These are phyloP conservation scores for Schwanniomyces etchellsii DNA, from an alignment of 1,139 yeast species.

Conservation along the genomic window DNA sequence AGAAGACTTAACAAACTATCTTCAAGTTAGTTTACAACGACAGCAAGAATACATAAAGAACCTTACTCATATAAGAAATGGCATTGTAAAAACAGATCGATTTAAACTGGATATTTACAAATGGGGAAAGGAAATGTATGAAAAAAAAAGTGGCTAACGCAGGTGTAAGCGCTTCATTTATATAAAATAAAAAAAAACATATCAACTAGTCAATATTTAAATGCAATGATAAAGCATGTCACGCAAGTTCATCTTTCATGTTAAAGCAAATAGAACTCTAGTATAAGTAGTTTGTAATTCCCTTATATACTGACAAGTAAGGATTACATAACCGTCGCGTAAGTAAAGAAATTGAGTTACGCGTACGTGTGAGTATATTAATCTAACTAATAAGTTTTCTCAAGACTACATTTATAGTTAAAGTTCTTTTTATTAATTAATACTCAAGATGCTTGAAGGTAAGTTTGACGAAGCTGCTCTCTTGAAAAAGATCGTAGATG, in stretches of 20 bases:
- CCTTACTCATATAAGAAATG: slow-evolving; percentile 63
- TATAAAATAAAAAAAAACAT: neutral
- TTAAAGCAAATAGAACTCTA: too few species aligned
- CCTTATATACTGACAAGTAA: too few species aligned
- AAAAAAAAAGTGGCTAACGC: slow-evolving; percentile 43
- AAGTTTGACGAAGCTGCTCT: slow-evolving; percentile 90
- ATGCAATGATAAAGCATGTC: too few species aligned
- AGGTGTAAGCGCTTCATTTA: neutral
- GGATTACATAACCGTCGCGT: too few species aligned
- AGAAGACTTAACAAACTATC: slow-evolving; percentile 38
- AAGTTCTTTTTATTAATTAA: too few species aligned
- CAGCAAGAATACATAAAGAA: slow-evolving; percentile 87
- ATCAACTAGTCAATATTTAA: too few species aligned
- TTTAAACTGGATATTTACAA: slow-evolving; percentile 60
- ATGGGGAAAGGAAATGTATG: slow-evolving; percentile 87
- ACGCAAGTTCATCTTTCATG: too few species aligned
- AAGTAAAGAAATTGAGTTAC: too few species aligned
- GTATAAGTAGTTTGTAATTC: too few species aligned
- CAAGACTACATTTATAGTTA: too few species aligned
- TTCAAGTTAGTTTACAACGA: slow-evolving; percentile 63
- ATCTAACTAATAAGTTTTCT: too few species aligned
- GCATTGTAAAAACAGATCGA: slow-evolving; percentile 72
- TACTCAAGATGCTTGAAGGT: slow-evolving; percentile 98
- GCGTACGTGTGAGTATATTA: too few species aligned
- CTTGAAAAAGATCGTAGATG: slow-evolving; percentile 86